These are phyloP conservation scores for Beauveria sp. DNA, from an alignment of 2,329 filamentous ascomycete species.

Conservation along the genomic window DNA sequence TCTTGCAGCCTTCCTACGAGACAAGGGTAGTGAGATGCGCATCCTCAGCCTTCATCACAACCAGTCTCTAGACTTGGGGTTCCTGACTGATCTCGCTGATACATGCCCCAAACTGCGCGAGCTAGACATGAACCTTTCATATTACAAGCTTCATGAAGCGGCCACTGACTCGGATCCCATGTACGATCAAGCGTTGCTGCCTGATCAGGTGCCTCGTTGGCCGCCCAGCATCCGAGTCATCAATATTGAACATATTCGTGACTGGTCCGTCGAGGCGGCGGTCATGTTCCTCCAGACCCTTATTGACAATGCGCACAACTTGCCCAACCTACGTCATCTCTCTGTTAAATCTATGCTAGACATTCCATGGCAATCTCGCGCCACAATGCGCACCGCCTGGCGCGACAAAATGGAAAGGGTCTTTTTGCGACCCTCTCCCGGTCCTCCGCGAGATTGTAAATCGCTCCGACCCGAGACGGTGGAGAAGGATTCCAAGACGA, in stretches of 20 bases:
- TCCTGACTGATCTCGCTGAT: conserved; percentile 57
- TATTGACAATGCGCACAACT: conserved; percentile 57
- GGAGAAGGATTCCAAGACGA: conserved; percentile 6
- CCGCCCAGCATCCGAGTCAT: conserved; percentile 62
- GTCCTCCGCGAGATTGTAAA: conserved; percentile 28
- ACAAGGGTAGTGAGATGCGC: conserved; percentile 59
- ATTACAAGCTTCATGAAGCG: conserved; percentile 61
- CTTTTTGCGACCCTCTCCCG: conserved; percentile 44
- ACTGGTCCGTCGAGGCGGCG: conserved; percentile 62
- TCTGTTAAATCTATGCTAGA: conserved; percentile 72
- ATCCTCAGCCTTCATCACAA: conserved; percentile 70
- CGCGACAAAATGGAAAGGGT: conserved; percentile 59
- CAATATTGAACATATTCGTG: conserved; percentile 69
- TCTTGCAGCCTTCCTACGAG: conserved; percentile 56
- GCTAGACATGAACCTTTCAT: conserved; percentile 70
- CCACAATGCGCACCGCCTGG: conserved; percentile 73
- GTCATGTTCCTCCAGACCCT: conserved; percentile 74
- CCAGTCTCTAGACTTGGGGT: conserved; percentile 66
- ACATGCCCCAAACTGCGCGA: conserved; percentile 64
- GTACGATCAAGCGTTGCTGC: conserved; percentile 60
- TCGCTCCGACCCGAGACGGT: conserved; percentile 17
- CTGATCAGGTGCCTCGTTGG: conserved; percentile 67
- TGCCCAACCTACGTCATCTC: conserved; percentile 62
- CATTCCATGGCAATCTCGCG: conserved; percentile 73
- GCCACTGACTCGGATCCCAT: conserved; percentile 66